Evolutionary conservation across 768 basidiomycete genomes (phyloP), one percentile per base, ranked within the genome.

Genomic region (Pisolithus marmoratus): DNA sequence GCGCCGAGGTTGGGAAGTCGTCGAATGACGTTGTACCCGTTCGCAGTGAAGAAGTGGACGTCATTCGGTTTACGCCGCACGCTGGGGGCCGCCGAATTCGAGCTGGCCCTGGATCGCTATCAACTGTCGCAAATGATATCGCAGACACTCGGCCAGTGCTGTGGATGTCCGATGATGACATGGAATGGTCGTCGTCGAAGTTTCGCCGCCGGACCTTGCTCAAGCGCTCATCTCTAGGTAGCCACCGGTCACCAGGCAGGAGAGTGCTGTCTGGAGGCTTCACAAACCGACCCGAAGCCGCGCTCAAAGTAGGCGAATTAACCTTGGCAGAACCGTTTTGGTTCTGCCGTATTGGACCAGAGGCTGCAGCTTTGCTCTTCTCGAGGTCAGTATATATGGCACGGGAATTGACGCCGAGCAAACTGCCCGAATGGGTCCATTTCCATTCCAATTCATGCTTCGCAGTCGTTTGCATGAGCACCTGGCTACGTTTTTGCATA

Each of bases 111-210:
- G 90, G 90, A 63, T 93, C 90, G 58, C 87, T 90, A 63, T 91
- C 89, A 48, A 89, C 87, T 5, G 90, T 88, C 23, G 84, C 81
- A 61, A 88, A 87, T 19, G 90, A 93, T 60, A 88, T 81, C 31
- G 82, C 79, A 6, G 89, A 91, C 74, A 86, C 79, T 50, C 82
- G 82, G 38, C 84, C 79, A 49, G 82, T 72, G 63, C 83, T 87
- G 58, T 86, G 86, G 27, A 93, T 74, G 58, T 93, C 92, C 44
- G 88, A 90, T 26, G 87, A 90, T 49, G 90, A 91, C 80, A 91
- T 87, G 27, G 92, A 94, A 63, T 88, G 90, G 61, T 92, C 91
- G 63, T 93, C 92, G 69, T 94, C 92, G 58, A 79, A 86, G 60
- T 92, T 89, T 63, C 88, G 74, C 63, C 87, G 80, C 56, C 91